Evolutionary conservation across 495 filamentous ascomycete genomes (phyloP).

Genomic region (Lasiosphaeris hirsuta): DNA sequence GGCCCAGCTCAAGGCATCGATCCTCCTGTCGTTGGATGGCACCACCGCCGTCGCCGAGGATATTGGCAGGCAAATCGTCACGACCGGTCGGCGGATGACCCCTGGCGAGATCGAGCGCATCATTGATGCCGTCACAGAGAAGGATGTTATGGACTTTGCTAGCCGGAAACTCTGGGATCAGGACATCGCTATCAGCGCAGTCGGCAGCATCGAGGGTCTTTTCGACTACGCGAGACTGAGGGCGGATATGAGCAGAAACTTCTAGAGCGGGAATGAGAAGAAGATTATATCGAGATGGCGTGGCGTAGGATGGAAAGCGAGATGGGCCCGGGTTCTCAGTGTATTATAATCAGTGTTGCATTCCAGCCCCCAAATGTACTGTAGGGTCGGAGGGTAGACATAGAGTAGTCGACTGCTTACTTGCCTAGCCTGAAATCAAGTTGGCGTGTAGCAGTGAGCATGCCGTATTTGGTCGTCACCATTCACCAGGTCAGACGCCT

Average conservation of each 20-base stretch:
- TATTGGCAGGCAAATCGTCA: constrained; percentile 97
- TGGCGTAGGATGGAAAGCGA: neutral
- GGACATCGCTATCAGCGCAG: constrained; percentile 87
- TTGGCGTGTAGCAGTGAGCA: no score
- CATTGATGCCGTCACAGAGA: constrained; percentile 83
- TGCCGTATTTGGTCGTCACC: no score
- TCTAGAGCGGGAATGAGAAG: constrained; percentile 24
- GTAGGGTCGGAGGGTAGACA: constrained; percentile 35
- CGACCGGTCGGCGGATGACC: constrained; percentile 84
- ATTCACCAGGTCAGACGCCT: no score
- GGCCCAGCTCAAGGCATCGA: constrained; percentile 97
- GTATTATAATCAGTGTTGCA: constrained; percentile 38
- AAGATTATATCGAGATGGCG: neutral
- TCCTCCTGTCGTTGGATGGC: constrained; percentile 93
- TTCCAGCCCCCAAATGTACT: constrained; percentile 32
- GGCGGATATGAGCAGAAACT: constrained; percentile 85
- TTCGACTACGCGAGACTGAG: constrained; percentile 88
- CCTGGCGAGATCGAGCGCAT: constrained; percentile 92
- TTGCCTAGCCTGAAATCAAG: neutral
- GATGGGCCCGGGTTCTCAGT: constrained; percentile 23
- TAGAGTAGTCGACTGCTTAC: constrained; percentile 34
- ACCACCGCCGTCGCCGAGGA: constrained; percentile 97
- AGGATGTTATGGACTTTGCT: constrained; percentile 96
- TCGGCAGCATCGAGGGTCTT: constrained; percentile 86
- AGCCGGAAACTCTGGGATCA: constrained; percentile 91